phyloP scores from a whole-genome alignment of 2,329 filamentous ascomycete species.

The Alternaria triticimaculans region DNA sequence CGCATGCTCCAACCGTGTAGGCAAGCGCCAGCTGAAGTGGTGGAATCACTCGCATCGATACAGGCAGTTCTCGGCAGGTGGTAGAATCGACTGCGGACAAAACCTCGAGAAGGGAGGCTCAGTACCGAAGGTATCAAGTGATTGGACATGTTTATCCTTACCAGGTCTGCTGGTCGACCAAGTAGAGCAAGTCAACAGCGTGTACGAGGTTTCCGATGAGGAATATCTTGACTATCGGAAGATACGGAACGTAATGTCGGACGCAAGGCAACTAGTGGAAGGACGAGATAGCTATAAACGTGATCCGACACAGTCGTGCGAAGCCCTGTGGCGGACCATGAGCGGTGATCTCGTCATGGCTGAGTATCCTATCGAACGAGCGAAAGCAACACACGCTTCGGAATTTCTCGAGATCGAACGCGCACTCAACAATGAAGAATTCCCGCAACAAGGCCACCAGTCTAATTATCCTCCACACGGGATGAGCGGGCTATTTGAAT shows the following conservation, averaged over 20 bases:
- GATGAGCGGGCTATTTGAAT: background rate
- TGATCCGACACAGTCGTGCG: background rate
- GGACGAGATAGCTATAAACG: background rate
- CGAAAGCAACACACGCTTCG: background rate
- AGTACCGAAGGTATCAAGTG: background rate
- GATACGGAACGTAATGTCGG: background rate
- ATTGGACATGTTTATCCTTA: background rate
- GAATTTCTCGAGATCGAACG: background rate
- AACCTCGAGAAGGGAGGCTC: background rate
- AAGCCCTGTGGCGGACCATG: slow-evolving; percentile 12
- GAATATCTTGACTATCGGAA: background rate
- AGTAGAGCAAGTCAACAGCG: background rate
- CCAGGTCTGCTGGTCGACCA: background rate
- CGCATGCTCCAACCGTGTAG: slow-evolving; percentile 16
- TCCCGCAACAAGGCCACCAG: background rate
- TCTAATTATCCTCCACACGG: background rate
- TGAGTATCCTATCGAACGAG: slow-evolving; percentile 14
- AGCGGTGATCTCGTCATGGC: background rate
- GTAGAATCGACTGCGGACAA: background rate
- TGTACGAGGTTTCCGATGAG: background rate
- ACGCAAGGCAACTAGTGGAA: background rate
- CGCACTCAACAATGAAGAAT: background rate
- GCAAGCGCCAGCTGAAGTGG: slow-evolving; percentile 25
- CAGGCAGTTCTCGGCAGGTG: background rate
- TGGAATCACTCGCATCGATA: slow-evolving; percentile 28